Percentiles rank a stretch among this genome's conserved stretches.
phyloP scores from a whole-genome alignment of 2,329 filamentous ascomycete species.

The Ophiostoma triangulosporum region DNA sequence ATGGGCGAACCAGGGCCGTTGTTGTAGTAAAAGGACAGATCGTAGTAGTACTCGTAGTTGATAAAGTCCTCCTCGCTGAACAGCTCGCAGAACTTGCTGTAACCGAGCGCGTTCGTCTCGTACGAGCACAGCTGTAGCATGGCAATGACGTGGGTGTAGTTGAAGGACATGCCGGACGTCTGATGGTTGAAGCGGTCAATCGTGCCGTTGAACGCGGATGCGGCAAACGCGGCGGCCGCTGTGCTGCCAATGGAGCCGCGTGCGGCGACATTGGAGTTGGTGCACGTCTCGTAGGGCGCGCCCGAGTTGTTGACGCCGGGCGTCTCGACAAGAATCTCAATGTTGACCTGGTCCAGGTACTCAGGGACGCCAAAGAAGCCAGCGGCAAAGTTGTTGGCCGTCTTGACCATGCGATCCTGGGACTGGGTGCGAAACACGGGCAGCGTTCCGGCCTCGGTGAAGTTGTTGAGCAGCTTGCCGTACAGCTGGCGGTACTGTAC shows the following conservation, averaged over 20 bases:
- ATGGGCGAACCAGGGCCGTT: not conserved
- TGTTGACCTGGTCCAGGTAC: not conserved
- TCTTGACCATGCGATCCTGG: not conserved
- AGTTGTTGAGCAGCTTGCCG: not conserved
- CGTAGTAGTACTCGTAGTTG: constrained; percentile 1
- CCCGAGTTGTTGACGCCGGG: not conserved
- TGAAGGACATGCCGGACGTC: not conserved
- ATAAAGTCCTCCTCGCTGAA: not conserved
- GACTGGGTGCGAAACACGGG: not conserved
- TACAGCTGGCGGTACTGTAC: not conserved
- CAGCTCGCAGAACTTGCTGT: not conserved
- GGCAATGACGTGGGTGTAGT: not conserved
- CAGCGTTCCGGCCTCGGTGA: not conserved
- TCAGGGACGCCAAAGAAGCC: not conserved
- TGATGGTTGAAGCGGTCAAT: not conserved
- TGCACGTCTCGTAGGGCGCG: not conserved
- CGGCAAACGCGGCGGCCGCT: not conserved
- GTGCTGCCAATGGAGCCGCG: not conserved
- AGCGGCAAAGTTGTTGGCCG: not conserved
- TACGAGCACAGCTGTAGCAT: not conserved
- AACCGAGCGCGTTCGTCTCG: not conserved
- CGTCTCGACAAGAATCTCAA: not conserved
- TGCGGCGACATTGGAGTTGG: not conserved
- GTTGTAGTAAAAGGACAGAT: not conserved
- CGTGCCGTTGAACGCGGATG: not conserved